Evolutionary conservation across 2,329 filamentous ascomycete genomes (phyloP).

Genomic region (Lomentospora prolificans): DNA sequence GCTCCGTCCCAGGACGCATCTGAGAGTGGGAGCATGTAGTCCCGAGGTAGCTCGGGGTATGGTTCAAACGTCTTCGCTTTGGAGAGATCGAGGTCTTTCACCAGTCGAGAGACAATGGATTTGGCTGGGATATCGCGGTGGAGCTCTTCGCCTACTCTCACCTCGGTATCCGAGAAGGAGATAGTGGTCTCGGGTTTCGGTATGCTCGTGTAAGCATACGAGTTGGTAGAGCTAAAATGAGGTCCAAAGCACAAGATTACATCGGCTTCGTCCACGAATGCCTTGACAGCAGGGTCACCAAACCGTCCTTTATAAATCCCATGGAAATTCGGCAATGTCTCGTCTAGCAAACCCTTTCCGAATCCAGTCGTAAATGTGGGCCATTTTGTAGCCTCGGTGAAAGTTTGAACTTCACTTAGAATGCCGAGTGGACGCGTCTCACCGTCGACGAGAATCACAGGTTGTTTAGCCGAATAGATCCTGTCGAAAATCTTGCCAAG

Average conservation of each 20-base stretch:
- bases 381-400: constrained; percentile 63
- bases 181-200: constrained; percentile 24
- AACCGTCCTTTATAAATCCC: constrained; percentile 80
- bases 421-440: constrained; percentile 71
- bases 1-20: constrained; percentile 13
- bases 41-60: constrained; percentile 19
- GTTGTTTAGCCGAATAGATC: constrained; percentile 61
- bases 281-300: constrained; percentile 53
- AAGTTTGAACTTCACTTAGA: constrained; percentile 62
- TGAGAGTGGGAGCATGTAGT: constrained; percentile 11
- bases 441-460: constrained; percentile 73
- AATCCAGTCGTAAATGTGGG: constrained; percentile 81
- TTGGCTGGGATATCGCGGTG: constrained; percentile 19
- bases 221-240: constrained; percentile 43
- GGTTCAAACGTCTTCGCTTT: constrained; percentile 16
- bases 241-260: constrained; percentile 61
- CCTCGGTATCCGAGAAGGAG: constrained; percentile 21
- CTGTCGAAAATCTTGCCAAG: constrained; percentile 69
- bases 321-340: constrained; percentile 62
- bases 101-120: constrained; percentile 15
- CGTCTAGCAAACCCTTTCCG: constrained; percentile 78
- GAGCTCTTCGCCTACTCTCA: constrained; percentile 21
- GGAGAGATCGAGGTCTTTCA: constrained; percentile 15
- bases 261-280: constrained; percentile 58
- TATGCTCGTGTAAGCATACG: constrained; percentile 25